These are phyloP conservation scores for Microcos paniculata DNA, from an alignment of 345 rosid genomes.

Conservation along the genomic window DNA sequence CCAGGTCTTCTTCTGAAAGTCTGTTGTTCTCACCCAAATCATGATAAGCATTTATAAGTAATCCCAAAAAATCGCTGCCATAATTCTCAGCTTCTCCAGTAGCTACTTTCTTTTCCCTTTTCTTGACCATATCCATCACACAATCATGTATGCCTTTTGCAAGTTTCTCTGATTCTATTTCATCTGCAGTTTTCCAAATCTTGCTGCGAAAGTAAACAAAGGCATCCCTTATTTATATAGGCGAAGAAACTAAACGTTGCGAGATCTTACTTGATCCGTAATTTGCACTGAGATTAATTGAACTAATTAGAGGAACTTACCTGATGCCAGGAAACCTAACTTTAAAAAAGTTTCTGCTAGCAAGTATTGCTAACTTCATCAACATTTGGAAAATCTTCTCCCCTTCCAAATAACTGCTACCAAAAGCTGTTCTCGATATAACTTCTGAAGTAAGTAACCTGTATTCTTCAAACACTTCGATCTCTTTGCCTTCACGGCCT, in stretches of 20 bases:
- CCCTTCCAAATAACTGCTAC: constrained; percentile 48
- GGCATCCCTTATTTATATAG: not conserved
- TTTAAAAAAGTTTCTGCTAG: constrained; percentile 8
- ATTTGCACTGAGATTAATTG: no score
- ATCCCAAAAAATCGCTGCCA: constrained; percentile 35
- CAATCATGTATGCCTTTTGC: not conserved
- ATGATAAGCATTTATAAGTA: constrained; percentile 15
- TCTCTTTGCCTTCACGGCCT: constrained; percentile 29
- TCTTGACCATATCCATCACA: not conserved
- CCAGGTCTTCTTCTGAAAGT: not conserved
- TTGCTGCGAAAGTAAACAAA: not conserved
- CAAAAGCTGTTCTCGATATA: constrained; percentile 50
- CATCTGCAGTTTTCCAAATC: not conserved
- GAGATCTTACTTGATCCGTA: no score
- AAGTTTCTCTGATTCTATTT: not conserved
- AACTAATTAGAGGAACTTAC: constrained; percentile 13
- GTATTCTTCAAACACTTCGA: constrained; percentile 37
- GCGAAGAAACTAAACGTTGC: not conserved
- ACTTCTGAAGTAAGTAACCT: constrained; percentile 42
- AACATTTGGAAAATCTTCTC: constrained; percentile 40
- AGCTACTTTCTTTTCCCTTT: not conserved
- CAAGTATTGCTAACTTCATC: constrained; percentile 13
- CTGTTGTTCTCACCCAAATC: not conserved
- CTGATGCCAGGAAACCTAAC: constrained; percentile 33
- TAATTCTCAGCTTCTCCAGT: constrained; percentile 3